phyloP scores from a whole-genome alignment of 441 rosid species.

The Hura crepitans region DNA sequence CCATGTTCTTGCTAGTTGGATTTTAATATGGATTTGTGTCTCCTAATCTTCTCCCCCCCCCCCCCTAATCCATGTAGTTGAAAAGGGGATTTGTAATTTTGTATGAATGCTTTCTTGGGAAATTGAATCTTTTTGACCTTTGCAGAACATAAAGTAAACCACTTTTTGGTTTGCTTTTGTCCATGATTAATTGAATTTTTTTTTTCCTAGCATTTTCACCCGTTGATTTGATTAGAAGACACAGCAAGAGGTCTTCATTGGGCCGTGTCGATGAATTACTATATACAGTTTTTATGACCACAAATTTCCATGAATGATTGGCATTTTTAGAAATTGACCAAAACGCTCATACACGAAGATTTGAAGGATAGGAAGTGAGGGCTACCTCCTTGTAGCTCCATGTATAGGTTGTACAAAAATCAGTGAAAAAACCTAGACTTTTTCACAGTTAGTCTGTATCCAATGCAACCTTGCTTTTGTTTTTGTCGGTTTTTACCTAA shows the following conservation, averaged over 20 bases:
- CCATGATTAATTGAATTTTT: constrained; percentile 19
- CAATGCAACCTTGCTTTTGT: background rate
- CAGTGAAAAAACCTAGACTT: background rate
- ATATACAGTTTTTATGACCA: constrained; percentile 20
- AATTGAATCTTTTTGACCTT: constrained; percentile 48
- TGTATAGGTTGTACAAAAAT: background rate
- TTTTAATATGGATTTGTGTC: background rate
- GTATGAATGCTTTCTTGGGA: constrained; percentile 37
- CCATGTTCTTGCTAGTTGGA: background rate
- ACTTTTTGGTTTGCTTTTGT: constrained; percentile 32
- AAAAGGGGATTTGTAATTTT: constrained; percentile 15
- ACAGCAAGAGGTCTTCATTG: constrained; percentile 3
- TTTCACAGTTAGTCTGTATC: constrained; percentile 3
- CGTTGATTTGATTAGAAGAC: constrained; percentile 6
- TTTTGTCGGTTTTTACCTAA: background rate
- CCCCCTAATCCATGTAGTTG: constrained; percentile 11
- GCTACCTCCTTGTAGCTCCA: background rate
- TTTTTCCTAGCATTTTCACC: constrained; percentile 8
- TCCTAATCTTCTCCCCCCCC: background rate
- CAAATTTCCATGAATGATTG: constrained; percentile 29
- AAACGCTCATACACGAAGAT: background rate
- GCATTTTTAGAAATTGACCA: constrained; percentile 22
- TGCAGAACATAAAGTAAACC: constrained; percentile 31
- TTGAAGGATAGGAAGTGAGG: background rate
- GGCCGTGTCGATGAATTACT: constrained; percentile 24